Evolutionary conservation across 208 protist species (phyloP).

Genomic region (Borovskyia barvae): DNA sequence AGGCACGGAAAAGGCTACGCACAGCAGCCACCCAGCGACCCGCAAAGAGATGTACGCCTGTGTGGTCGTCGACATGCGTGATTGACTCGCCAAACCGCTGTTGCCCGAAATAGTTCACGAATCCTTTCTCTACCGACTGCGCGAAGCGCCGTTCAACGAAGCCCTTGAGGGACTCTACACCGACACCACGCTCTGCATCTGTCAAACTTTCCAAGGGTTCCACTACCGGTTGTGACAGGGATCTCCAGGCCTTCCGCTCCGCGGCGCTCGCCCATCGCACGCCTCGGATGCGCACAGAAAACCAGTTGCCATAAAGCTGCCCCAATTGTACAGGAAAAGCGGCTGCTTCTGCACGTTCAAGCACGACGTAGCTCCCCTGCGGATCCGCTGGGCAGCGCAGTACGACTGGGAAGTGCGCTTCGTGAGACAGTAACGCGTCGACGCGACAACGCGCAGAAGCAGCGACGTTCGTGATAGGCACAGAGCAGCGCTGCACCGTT

Average conservation of each 20-base stretch:
- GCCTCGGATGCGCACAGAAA: slow-evolving; percentile 57
- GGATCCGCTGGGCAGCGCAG: slow-evolving; percentile 43
- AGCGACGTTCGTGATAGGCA: slow-evolving; percentile 21
- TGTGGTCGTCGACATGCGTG: slow-evolving; percentile 44
- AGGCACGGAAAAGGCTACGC: slow-evolving; percentile 39
- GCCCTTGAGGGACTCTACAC: no score
- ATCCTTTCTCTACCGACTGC: slow-evolving; percentile 48
- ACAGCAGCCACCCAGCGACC: slow-evolving; percentile 57
- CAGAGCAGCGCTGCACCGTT: slow-evolving; percentile 84
- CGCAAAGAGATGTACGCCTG: slow-evolving; percentile 68
- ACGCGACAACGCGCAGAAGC: neutral
- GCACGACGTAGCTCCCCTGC: slow-evolving; percentile 28
- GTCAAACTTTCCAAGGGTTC: no score
- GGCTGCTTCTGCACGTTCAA: slow-evolving; percentile 12
- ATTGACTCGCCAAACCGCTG: slow-evolving; percentile 91
- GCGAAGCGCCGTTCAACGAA: slow-evolving; percentile 35
- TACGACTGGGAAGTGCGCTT: slow-evolving; percentile 1
- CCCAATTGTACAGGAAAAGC: slow-evolving; percentile 30
- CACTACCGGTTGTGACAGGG: no score
- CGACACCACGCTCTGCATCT: no score
- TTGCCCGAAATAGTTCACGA: slow-evolving; percentile 96
- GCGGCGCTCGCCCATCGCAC: slow-evolving; percentile 16
- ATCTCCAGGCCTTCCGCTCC: neutral
- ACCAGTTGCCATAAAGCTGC: slow-evolving; percentile 66
- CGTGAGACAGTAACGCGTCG: slow-evolving; percentile 1